Base-by-base conservation (phyloP, 1,139 yeast genomes). In the Hyphopichia wangnamkhiaoensis region DNA sequence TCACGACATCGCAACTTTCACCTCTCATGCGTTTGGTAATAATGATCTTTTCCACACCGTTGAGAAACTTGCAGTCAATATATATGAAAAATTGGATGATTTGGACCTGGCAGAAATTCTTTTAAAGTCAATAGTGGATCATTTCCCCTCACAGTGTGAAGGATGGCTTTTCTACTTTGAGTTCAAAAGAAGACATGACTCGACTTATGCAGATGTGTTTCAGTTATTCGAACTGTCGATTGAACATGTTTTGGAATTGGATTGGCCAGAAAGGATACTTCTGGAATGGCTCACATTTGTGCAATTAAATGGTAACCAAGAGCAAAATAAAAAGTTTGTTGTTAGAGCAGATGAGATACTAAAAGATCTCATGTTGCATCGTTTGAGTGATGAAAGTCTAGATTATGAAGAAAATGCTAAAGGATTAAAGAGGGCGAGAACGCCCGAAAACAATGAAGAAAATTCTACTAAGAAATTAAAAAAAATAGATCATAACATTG, bases 201-300 rank as follows among this genome's bases (percentile, higher is more conserved):
- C 46, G 10, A 53, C 51, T 8, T 39, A 44, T 27, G 41, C 38
- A 28, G 48, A 14, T 1, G 59, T 68, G 1, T 40, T 54, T 0
- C 48, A 44, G 2, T 41, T 73, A 1, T 64, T 74, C 37, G 49
- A 51, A 9, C 50, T 52, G 3, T 80, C 79, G 0, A 41, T 68
- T 2, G 47, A 43, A 5, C 34, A 52, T 13, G 55, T 65, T 1
- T 47, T 45, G 13, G 38, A 45, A 2, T 43, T 79, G 37, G 84
- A 80, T 47, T 65, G 72, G 67, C 82, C 84, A 0, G 81, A 78
- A 38, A 58, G 71, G 33, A 46, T 80, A 3, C 52, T 70, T 12
- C 76, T 75, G 38, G 81, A 75, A 37, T 74, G 76, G 60, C 39
- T 68, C 9, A 54, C 61, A 2, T 75, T 58, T 49, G 75, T 70